Conservation (phyloP, 768 basidiomycete species). For the Mycena floridula region DNA sequence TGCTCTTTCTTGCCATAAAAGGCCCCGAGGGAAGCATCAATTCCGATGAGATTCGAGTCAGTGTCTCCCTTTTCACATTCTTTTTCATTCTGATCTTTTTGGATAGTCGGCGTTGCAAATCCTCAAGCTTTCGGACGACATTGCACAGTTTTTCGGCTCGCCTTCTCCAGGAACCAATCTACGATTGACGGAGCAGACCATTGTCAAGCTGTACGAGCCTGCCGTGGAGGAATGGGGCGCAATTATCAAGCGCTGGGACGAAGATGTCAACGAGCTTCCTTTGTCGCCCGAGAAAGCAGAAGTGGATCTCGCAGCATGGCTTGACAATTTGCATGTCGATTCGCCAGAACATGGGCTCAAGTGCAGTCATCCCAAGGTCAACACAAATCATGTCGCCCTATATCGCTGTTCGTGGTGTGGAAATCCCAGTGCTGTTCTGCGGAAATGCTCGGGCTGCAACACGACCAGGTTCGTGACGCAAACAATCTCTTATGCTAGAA, state of each 20-base stretch:
- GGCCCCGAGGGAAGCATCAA: constrained; percentile 44
- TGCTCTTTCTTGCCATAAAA: constrained; percentile 44
- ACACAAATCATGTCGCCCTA: constrained; percentile 40
- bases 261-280: constrained; percentile 19
- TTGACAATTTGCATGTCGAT: constrained; percentile 40
- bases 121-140: constrained; percentile 48
- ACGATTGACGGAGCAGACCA: constrained; percentile 44
- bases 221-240: constrained; percentile 42
- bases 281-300: constrained; percentile 33
- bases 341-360: constrained; percentile 21
- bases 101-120: constrained; percentile 29
- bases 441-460: constrained; percentile 43
- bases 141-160: constrained; percentile 38
- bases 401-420: constrained; percentile 62
- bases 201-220: constrained; percentile 38
- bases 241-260: constrained; percentile 28
- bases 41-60: constrained; percentile 46
- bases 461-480: constrained; percentile 34
- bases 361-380: constrained; percentile 38
- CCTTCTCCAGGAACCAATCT: constrained; percentile 45
- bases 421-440: constrained; percentile 53
- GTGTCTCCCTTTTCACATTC: constrained; percentile 5
- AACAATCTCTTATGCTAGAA: background rate
- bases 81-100: background rate
- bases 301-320: constrained; percentile 55